Percentiles rank a stretch among this genome's conserved stretches.
These are phyloP conservation scores for Saccharomycopsis hybrid DNA, from an alignment of 1,139 yeast genomes.

Conservation along the genomic window DNA sequence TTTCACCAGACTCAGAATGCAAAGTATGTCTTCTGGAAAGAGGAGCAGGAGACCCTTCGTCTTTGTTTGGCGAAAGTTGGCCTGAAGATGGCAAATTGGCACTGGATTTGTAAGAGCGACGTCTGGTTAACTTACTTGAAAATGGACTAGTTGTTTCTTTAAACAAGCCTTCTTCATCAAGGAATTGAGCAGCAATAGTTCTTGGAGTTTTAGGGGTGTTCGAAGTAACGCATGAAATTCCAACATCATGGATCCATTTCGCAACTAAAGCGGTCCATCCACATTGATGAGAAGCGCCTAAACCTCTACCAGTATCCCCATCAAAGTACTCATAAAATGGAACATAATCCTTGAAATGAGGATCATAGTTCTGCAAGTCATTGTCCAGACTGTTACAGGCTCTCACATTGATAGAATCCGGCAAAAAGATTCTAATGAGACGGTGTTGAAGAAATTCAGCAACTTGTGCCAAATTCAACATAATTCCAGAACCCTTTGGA, in stretches of 20 bases:
- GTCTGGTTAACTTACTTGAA: conserved; percentile 51
- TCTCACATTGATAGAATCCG: conserved; percentile 64
- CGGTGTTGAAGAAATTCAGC: conserved; percentile 92
- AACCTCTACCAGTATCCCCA: conserved; percentile 92
- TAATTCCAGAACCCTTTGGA: conserved; percentile 82
- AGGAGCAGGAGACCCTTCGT: neutral
- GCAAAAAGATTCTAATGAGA: conserved; percentile 70
- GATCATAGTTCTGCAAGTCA: conserved; percentile 59
- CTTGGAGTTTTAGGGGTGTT: conserved; percentile 47
- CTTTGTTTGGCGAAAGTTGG: neutral
- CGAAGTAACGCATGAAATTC: conserved; percentile 54
- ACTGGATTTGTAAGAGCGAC: conserved; percentile 67
- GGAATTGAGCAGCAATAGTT: conserved; percentile 25
- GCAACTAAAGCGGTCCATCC: conserved; percentile 98
- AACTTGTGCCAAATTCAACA: conserved; percentile 79
- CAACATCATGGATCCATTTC: conserved; percentile 89
- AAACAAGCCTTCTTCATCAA: conserved; percentile 34
- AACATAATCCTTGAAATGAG: conserved; percentile 67
- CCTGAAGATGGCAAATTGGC: conserved; percentile 47
- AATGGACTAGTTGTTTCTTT: conserved; percentile 36
- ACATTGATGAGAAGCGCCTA: conserved; percentile 93
- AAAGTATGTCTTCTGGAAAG: conserved; percentile 6
- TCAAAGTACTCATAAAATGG: conserved; percentile 89
- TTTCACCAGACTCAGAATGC: conserved; percentile 2
- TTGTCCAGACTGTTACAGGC: conserved; percentile 71